Evolutionary conservation across 2,329 filamentous ascomycete genomes (phyloP).

Genomic region (Pseudogymnoascus sp.): DNA sequence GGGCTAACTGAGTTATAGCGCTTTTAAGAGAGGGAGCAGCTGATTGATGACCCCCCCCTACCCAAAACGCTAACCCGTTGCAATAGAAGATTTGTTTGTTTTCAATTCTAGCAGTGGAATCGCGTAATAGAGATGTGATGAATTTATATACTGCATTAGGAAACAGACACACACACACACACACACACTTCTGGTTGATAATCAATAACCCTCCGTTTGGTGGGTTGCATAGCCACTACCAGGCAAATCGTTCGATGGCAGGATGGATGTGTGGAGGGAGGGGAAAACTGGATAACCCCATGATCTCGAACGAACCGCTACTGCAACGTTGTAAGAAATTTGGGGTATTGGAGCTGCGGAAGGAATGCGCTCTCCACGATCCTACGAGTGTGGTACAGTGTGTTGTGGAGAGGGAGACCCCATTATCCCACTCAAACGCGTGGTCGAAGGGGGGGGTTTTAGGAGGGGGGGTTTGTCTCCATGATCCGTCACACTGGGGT

Average conservation of each 20-base stretch:
- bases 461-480: not conserved
- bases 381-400: not conserved
- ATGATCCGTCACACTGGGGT: not conserved
- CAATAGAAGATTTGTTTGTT: not conserved
- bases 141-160: not conserved
- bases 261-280: not conserved
- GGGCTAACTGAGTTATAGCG: not conserved
- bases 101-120: not conserved
- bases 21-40: not conserved
- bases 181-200: not conserved
- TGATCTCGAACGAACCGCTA: not conserved
- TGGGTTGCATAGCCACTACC: not conserved
- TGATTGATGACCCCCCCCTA: not conserved
- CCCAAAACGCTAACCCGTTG: not conserved
- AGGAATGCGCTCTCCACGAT: slow-evolving; percentile 1
- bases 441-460: not conserved
- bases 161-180: not conserved
- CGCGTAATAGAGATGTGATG: not conserved
- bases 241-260: not conserved
- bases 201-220: not conserved
- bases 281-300: not conserved
- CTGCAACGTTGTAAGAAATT: not conserved
- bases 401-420: not conserved
- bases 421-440: slow-evolving; percentile 10
- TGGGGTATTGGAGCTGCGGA: not conserved